These are phyloP conservation scores for Suhomyces bolitotheri DNA, from an alignment of 1,139 yeast species.

Conservation along the genomic window DNA sequence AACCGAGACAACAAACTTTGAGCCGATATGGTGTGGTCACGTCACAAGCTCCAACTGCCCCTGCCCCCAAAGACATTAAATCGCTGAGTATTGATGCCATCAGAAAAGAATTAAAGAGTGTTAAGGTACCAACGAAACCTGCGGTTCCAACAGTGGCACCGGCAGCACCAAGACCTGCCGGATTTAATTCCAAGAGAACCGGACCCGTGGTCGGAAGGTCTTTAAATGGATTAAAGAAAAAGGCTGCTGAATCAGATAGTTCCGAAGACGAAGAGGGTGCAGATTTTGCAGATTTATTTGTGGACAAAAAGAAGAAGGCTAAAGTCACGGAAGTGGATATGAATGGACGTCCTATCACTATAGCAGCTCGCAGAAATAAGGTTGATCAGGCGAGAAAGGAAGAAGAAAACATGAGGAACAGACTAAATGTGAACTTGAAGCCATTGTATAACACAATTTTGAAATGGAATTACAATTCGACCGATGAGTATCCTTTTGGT, in stretches of 20 bases:
- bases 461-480: conserved; percentile 72
- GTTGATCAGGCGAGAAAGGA: conserved; percentile 54
- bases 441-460: conserved; percentile 72
- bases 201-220: conserved; percentile 39
- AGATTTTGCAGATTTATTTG: conserved; percentile 45
- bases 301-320: conserved; percentile 35
- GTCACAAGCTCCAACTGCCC: conserved; percentile 40
- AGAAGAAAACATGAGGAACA: conserved; percentile 74
- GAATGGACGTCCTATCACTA: conserved; percentile 35
- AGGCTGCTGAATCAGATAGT: conserved; percentile 32
- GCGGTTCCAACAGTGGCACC: conserved; percentile 44
- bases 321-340: conserved; percentile 44
- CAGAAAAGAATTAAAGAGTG: conserved; percentile 36
- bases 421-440: conserved; percentile 75
- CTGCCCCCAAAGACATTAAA: conserved; percentile 37
- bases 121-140: conserved; percentile 23
- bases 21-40: conserved; percentile 48
- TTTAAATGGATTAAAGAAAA: conserved; percentile 33
- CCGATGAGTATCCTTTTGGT: conserved; percentile 57
- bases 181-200: conserved; percentile 48
- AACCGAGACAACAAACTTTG: conserved; percentile 48
- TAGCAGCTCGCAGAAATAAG: conserved; percentile 18
- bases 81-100: conserved; percentile 43
- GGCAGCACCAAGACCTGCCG: conserved; percentile 80
- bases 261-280: conserved; percentile 36